phyloP scores from a whole-genome alignment of 163 green algal species.

The Volvox carteri region DNA sequence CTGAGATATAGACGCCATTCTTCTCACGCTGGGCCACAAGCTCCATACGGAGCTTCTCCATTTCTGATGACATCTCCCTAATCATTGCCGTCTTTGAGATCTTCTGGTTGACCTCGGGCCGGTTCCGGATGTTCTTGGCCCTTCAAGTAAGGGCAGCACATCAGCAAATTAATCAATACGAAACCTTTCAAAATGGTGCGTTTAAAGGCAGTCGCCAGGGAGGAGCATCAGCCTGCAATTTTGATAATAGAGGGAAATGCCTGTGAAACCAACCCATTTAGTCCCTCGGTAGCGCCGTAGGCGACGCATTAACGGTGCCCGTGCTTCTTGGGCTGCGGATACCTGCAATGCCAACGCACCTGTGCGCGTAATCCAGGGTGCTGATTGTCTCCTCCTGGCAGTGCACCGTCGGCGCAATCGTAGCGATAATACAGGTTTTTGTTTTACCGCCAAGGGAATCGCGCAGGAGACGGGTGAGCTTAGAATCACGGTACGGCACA shows the following conservation, averaged over 20 bases:
- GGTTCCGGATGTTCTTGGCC: slow-evolving; percentile 98
- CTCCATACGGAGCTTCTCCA: slow-evolving; percentile 93
- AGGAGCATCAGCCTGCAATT: too few species aligned
- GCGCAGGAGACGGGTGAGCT: slow-evolving; percentile 97
- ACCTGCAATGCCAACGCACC: too few species aligned
- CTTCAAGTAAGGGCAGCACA: slow-evolving; percentile 35
- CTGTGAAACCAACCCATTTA: too few species aligned
- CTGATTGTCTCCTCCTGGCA: slow-evolving; percentile 82
- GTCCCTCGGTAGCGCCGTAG: too few species aligned
- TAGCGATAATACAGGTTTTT: slow-evolving; percentile 99
- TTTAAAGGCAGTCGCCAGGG: too few species aligned
- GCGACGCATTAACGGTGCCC: too few species aligned
- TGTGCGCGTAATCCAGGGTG: slow-evolving; percentile 95
- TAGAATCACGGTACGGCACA: slow-evolving; percentile 92
- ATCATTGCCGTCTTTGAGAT: slow-evolving; percentile 97
- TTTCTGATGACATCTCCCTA: slow-evolving; percentile 96
- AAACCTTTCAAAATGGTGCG: too few species aligned
- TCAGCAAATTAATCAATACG: too few species aligned
- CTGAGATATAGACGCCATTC: slow-evolving; percentile 85
- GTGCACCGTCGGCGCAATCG: slow-evolving; percentile 88
- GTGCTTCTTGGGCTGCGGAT: too few species aligned
- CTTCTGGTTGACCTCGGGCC: slow-evolving; percentile 94
- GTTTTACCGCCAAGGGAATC: slow-evolving; percentile 97
- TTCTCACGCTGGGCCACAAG: slow-evolving; percentile 82
- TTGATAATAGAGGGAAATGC: too few species aligned